Evolutionary conservation across 192 early-diverging fungal species (phyloP).

Genomic region (Funneliformis mosseae): DNA sequence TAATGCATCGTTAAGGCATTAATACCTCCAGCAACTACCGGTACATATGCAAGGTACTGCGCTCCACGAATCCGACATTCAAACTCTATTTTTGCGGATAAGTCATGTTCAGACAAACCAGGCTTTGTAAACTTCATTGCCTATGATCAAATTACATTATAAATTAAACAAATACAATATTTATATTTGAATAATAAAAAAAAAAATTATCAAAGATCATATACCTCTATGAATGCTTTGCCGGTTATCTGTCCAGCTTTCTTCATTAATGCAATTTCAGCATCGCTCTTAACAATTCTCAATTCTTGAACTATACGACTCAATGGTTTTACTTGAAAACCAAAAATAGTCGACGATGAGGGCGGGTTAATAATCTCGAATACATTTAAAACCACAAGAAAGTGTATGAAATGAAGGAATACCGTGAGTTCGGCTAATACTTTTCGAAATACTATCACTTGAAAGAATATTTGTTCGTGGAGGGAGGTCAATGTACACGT

Average conservation of each 20-base stretch:
- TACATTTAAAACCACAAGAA: neutral
- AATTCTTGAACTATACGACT: constrained; percentile 72
- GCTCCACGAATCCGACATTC: constrained; percentile 64
- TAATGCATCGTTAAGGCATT: constrained; percentile 96
- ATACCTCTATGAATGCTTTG: constrained; percentile 73
- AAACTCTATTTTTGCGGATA: constrained; percentile 79
- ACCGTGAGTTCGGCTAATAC: constrained; percentile 19
- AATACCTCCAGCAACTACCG: constrained; percentile 90
- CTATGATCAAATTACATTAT: no score
- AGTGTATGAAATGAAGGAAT: constrained; percentile 7
- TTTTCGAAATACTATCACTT: constrained; percentile 23
- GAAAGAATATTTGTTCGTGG: constrained; percentile 31
- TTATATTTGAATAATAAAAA: neutral
- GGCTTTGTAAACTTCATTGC: constrained; percentile 78
- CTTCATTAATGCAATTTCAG: constrained; percentile 81
- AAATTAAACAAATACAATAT: neutral
- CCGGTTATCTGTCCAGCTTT: constrained; percentile 75
- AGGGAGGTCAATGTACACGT: constrained; percentile 28
- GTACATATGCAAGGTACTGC: constrained; percentile 84
- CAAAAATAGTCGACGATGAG: neutral
- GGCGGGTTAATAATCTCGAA: neutral
- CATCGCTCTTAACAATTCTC: constrained; percentile 74
- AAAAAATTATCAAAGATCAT: neutral
- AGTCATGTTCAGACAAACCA: constrained; percentile 68
- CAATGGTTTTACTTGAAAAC: constrained; percentile 43